Conservation (phyloP, 2,329 filamentous ascomycete species). For the Pyrenophora graminea region DNA sequence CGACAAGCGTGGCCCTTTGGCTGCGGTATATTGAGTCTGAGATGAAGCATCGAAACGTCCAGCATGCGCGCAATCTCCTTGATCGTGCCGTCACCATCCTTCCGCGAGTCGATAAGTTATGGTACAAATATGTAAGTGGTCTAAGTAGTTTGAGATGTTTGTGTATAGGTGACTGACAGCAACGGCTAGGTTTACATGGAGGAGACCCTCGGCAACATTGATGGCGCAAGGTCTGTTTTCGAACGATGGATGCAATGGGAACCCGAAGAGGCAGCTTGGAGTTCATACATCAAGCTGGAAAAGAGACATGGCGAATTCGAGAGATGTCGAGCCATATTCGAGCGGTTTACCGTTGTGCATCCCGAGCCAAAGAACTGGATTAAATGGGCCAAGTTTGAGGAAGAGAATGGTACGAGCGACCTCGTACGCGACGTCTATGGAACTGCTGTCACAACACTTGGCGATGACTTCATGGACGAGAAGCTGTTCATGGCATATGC, state of each 20-base stretch:
- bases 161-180: no score
- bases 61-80: slow-evolving; percentile 91
- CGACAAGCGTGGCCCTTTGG: slow-evolving; percentile 86
- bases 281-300: slow-evolving; percentile 94
- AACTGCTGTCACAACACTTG: slow-evolving; percentile 81
- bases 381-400: slow-evolving; percentile 97
- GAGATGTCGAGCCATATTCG: slow-evolving; percentile 85
- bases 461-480: slow-evolving; percentile 95
- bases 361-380: slow-evolving; percentile 91
- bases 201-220: slow-evolving; percentile 93
- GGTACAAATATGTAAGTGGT: slow-evolving; percentile 83
- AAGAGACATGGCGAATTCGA: slow-evolving; percentile 94
- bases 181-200: slow-evolving; percentile 74
- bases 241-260: slow-evolving; percentile 99
- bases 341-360: slow-evolving; percentile 87
- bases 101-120: slow-evolving; percentile 90
- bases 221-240: slow-evolving; percentile 90
- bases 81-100: slow-evolving; percentile 93
- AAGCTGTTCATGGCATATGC: slow-evolving; percentile 94
- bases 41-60: slow-evolving; percentile 80
- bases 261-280: slow-evolving; percentile 94
- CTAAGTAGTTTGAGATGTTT: no score
- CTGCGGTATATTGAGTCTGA: slow-evolving; percentile 93
- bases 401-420: slow-evolving; percentile 91
- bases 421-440: slow-evolving; percentile 91